Base-by-base conservation (phyloP, 2,329 filamentous ascomycete species). In the Ceratocystis diversiconidia region DNA sequence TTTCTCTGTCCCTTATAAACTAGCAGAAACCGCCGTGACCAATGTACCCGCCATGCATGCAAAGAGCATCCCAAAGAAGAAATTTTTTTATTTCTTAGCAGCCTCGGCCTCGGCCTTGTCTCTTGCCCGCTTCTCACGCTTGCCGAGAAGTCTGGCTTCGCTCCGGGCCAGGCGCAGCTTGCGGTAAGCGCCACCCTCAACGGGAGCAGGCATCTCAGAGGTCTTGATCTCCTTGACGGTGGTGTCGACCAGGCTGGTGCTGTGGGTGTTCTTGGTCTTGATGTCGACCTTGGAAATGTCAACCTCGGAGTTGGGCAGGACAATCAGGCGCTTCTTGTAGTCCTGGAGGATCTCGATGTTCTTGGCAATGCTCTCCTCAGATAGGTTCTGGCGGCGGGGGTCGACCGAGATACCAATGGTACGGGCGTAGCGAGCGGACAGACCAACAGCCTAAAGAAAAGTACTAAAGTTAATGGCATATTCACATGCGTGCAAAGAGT, bases 391-490 rank as follows among this genome's bases (percentile, higher is more conserved):
- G 79, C 94, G 92, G 82, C 94, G 92, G 79, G 85, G 83, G 80
- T 99, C 94, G 82, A 99, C 92, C 72, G 90, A 79, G 80, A 99
- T 97, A 79, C 94, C 94, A 82, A 99, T 89, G 78, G 94, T 97
- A 75, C 88, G 86, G 73, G 94, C 94, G 74, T 95, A 85, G 79
- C 91, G 92, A 82, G 90, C 90, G 81, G 92, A 85, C 77, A 99
- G 95, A 75, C 90, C 90, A 76, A 92, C 94, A 80, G 92, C 94
- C 92, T 95, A 71, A 70, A 46, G 46, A 36, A 28, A 52, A n/a
- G n/a, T 22, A 52, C 48, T 52, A 62, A 32, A 36, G 67, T 68
- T 44, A n/a, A n/a, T 70, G 69, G 74, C 22, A 32, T 59, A 46
- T 57, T 60, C 36, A 17, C 15, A 77, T 71, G 77, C 76, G 73